These are phyloP conservation scores for Anisodus tanguticus DNA, from an alignment of 257 asterid species.

Conservation along the genomic window DNA sequence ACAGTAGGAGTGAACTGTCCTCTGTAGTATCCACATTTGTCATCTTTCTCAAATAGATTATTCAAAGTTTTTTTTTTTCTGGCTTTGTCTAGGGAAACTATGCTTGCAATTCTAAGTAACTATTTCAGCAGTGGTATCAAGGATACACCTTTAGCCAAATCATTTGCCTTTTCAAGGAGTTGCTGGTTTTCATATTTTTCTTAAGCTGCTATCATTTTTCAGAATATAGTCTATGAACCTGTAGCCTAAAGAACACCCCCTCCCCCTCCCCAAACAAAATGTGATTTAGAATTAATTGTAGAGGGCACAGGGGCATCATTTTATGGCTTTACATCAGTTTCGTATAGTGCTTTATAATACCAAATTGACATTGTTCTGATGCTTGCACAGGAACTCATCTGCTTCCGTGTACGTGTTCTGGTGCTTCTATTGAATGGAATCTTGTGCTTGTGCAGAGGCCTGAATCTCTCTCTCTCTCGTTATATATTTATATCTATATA, in stretches of 20 bases:
- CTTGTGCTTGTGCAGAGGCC: no score
- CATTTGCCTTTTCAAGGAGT: neutral
- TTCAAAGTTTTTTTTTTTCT: neutral
- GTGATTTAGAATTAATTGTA: no score
- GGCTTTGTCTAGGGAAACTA: neutral
- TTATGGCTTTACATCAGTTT: neutral
- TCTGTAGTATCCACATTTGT: neutral
- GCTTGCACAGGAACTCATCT: neutral
- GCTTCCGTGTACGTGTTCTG: neutral
- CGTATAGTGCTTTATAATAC: neutral
- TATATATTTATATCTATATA: no score
- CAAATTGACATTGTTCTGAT: neutral
- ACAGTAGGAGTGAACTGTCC: no score
- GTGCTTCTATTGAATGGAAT: no score
- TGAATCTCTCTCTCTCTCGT: no score
- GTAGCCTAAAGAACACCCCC: neutral
- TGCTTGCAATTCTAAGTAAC: neutral
- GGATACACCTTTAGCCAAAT: neutral
- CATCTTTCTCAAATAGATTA: neutral
- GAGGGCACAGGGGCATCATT: neutral
- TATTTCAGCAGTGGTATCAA: neutral
- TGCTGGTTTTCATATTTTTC: neutral
- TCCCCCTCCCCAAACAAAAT: no score
- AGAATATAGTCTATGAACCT: neutral
- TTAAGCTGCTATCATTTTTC: neutral